Base-by-base conservation (phyloP, 1,284 basidiomycete species). In the Cryptococcus sp. region DNA sequence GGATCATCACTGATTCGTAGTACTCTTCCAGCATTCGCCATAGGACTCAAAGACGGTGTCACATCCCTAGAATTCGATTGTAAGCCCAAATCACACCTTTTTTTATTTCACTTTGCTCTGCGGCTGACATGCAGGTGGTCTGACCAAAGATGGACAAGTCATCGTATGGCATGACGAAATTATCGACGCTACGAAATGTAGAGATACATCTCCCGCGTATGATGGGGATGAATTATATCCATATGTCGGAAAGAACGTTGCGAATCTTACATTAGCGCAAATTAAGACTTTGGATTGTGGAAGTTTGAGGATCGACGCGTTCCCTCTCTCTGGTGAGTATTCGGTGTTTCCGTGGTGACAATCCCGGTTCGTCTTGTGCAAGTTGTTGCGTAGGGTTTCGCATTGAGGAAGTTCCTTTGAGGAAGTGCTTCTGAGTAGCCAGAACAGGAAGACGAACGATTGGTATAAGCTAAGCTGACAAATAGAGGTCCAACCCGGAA, bases 111-210 rank as follows among this genome's bases (percentile, higher is more conserved):
- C 39, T 41, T 21, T 19, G 18, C 10, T 19, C 14, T 10, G 39
- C 25, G 48, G 42, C 11, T 16, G 22, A 18, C 7, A 22, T n/a
- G 10, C 37, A 55, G 53, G 52, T 47, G 51, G 57, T 39, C 49
- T 61, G 46, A 54, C 51, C 7, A 63, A 86, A 83, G 86, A 88
- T 65, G 85, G 84, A 13, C 78, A 81, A 42, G 82, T 85, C 10
- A 77, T 89, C 39, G 85, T 89, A 2, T 88, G 85, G 85, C 87
- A 89, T 63, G 87, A 89, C 68, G 83, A 84, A 68, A 76, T 78
- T 46, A 84, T 88, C 59, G 69, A 74, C 1, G 59, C 80, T 2
- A 76, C 77, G 36, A 88, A 87, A 67, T 88, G 86, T 67, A 62
- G 67, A 36, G 86, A 88, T 66, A 87, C 85, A 1, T 61, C 56